A percentile compares a stretch with the other conserved stretches of the same genome.
phyloP scores from a whole-genome alignment of 805 yeast genomes.

The Cyberlindnera misumaiensis region DNA sequence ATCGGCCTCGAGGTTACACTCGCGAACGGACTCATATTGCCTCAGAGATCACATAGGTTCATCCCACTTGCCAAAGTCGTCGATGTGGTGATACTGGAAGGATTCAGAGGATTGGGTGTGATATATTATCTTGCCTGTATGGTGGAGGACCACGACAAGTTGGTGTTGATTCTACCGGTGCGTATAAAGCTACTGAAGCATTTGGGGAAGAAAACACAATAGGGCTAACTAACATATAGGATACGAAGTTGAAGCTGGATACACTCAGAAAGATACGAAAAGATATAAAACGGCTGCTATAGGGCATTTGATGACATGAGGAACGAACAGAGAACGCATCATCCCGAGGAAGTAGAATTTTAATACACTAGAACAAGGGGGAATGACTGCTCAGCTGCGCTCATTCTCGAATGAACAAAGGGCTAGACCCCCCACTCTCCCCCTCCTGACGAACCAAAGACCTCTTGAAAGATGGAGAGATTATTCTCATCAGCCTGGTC shows the following conservation, averaged over 20 bases:
- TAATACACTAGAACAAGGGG: too few species aligned
- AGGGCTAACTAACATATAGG: slow-evolving; percentile 4
- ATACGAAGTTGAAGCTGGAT: slow-evolving; percentile 5
- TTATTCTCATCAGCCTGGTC: too few species aligned
- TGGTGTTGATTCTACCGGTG: slow-evolving; percentile 28
- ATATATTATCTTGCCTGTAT: slow-evolving; percentile 57
- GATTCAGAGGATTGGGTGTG: slow-evolving; percentile 62
- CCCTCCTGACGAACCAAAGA: too few species aligned
- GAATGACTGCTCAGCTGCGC: too few species aligned
- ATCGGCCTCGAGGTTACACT: slow-evolving; percentile 42
- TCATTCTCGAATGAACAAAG: too few species aligned
- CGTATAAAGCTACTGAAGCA: slow-evolving; percentile 14
- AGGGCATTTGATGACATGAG: not conserved
- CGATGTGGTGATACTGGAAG: slow-evolving; percentile 71
- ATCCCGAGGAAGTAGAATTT: too few species aligned
- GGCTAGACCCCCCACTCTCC: too few species aligned
- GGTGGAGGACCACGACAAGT: slow-evolving; percentile 31
- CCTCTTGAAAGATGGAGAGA: too few species aligned
- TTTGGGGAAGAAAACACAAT: too few species aligned
- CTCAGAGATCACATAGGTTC: slow-evolving; percentile 32
- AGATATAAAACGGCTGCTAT: slow-evolving; percentile 3
- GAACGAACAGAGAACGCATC: not conserved
- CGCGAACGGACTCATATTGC: slow-evolving; percentile 22
- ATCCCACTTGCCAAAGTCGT: slow-evolving; percentile 50
- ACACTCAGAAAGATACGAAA: slow-evolving; percentile 10